Conservation (phyloP, 192 early-diverging fungal genomes). For the Paraglomus occultum region DNA sequence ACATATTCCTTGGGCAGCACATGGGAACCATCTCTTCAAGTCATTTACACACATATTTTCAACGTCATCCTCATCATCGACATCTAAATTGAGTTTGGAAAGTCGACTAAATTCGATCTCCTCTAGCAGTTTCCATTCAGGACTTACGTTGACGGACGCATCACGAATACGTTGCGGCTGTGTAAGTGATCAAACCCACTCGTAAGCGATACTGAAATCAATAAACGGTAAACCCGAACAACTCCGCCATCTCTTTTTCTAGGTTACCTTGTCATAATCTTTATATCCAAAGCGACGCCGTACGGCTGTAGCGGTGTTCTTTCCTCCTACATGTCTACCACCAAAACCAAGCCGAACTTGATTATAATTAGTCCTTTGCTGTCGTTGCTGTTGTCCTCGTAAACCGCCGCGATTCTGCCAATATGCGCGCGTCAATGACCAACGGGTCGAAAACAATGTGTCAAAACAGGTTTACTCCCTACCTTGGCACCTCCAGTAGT, state of each 20-base stretch:
- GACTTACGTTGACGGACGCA: constrained; percentile 81
- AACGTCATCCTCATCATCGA: constrained; percentile 63
- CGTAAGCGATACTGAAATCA: constrained; percentile 34
- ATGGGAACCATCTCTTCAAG: background rate
- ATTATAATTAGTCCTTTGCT: constrained; percentile 22
- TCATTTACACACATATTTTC: constrained; percentile 57
- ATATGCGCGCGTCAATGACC: background rate
- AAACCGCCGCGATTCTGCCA: constrained; percentile 5
- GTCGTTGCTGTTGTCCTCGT: constrained; percentile 8
- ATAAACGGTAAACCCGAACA: constrained; percentile 31
- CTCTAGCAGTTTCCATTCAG: constrained; percentile 90
- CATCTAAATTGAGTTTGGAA: constrained; percentile 76
- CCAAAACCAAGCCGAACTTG: constrained; percentile 16
- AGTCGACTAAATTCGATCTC: constrained; percentile 93
- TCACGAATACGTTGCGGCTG: constrained; percentile 76
- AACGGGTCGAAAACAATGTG: background rate
- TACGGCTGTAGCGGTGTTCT: background rate
- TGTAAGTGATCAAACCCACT: constrained; percentile 35
- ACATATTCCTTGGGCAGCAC: background rate
- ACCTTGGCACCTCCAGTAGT: constrained; percentile 38
- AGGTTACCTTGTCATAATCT: constrained; percentile 42
- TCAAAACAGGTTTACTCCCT: background rate
- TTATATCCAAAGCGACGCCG: constrained; percentile 45
- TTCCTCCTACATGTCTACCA: constrained; percentile 11
- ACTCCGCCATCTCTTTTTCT: too few species aligned